These are phyloP conservation scores for Pouteria glomerata DNA, from an alignment of 148 eudicot genomes.

Conservation along the genomic window DNA sequence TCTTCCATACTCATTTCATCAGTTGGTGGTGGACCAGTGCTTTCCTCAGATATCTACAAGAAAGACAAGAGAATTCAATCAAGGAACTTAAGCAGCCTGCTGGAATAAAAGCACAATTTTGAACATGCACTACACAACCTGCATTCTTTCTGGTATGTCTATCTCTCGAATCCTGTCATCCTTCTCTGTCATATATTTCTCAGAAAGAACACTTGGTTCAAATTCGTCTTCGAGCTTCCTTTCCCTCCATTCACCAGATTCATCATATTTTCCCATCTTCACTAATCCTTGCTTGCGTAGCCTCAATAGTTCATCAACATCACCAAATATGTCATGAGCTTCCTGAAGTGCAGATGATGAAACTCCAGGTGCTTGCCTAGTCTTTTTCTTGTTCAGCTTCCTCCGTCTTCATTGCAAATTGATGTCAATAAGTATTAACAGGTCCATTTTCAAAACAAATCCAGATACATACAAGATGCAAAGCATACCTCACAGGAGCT, in stretches of 20 bases:
- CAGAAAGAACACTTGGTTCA: conserved; percentile 68
- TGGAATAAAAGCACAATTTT: not conserved
- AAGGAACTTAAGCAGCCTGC: not conserved
- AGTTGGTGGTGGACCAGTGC: conserved; percentile 71
- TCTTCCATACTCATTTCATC: conserved; percentile 57
- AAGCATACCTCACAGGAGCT: conserved; percentile 55
- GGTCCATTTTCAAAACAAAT: not conserved
- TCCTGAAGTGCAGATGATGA: conserved; percentile 71
- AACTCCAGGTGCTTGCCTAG: conserved; percentile 67
- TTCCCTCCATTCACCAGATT: conserved; percentile 43
- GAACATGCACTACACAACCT: conserved; percentile 36
- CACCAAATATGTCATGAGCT: conserved; percentile 91
- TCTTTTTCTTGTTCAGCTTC: conserved; percentile 62
- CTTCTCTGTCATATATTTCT: conserved; percentile 76
- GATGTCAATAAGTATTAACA: not conserved
- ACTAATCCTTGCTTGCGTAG: conserved; percentile 47
- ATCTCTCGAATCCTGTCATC: conserved; percentile 67
- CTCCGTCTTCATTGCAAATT: conserved; percentile 43
- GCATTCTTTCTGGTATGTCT: conserved; percentile 90
- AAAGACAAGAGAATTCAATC: not conserved
- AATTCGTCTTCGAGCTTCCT: conserved; percentile 78
- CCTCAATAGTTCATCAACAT: conserved; percentile 73
- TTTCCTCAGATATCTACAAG: conserved; percentile 62
- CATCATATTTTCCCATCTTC: conserved; percentile 39
- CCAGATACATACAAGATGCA: too few relatives aligned